Evolutionary conservation across 2,329 filamentous ascomycete genomes (phyloP).

Genomic region (Cylindrodendrum hubeiense): DNA sequence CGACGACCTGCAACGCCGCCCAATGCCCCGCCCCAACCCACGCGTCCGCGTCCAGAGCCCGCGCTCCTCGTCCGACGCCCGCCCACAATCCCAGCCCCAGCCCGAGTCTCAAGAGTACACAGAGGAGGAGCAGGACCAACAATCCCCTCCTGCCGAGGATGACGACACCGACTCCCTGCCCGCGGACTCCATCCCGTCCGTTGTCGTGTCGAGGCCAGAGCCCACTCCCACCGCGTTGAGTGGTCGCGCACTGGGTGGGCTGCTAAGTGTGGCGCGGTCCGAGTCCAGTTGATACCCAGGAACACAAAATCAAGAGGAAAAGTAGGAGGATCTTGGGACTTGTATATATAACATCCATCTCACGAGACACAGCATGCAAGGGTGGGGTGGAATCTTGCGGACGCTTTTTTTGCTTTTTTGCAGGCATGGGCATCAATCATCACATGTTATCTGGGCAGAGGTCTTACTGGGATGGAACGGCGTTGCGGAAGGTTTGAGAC

Average conservation of each 20-base stretch:
- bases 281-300: constrained; percentile 7
- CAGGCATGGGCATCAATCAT: constrained; percentile 1
- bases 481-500: constrained; percentile 15
- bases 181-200: background rate
- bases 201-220: background rate
- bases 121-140: constrained; percentile 25
- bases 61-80: constrained; percentile 17
- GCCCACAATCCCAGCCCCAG: constrained; percentile 34
- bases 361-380: constrained; percentile 12
- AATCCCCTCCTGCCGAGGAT: constrained; percentile 16
- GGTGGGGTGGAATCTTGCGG: constrained; percentile 11
- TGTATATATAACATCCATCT: constrained; percentile 23
- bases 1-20: constrained; percentile 64
- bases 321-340: background rate
- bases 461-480: background rate
- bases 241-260: constrained; percentile 63
- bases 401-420: constrained; percentile 4
- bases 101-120: constrained; percentile 33
- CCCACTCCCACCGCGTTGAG: constrained; percentile 56
- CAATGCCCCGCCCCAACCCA: constrained; percentile 40
- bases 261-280: constrained; percentile 60
- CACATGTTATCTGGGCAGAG: background rate
- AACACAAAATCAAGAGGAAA: background rate
- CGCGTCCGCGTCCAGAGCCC: constrained; percentile 43
- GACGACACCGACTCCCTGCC: constrained; percentile 8